Evolutionary conservation across 805 yeast genomes (phyloP), one percentile per base, ranked within the genome.

Genomic region (Kuraishia borneana): DNA sequence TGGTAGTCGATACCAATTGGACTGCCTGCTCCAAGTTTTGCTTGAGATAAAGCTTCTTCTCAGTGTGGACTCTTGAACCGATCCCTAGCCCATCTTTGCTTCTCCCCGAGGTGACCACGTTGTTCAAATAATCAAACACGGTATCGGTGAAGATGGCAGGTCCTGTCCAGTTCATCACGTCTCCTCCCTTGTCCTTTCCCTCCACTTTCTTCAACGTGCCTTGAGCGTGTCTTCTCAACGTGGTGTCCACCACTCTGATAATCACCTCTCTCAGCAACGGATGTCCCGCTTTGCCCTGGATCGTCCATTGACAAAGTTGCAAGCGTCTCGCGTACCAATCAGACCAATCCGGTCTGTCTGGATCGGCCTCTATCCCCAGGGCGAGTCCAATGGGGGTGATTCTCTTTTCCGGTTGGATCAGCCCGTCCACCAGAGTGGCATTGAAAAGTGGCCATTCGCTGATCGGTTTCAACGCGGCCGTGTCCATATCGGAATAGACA

Each of bases 251-350:
- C 42, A 89, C 84, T 31, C 75, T 69, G 2, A 88, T 70, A 37
- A 92, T 78, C 43, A 89, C 57, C 46, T 83, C 92, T 13, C 92
- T 67, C 34, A 89, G 61, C 53, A 83, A 67, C 1, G 98, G 98
- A 51, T 92, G 97, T 1, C 97, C 97, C 16, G 69, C 72, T 48
- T 87, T 89, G 14, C 85, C 71, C 57, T 83, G 89, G 32, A 89
- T 77, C 0, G 96, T 85, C 98, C 98, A 89, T 58, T 89, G 97
- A 52, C 97, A 88, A 48, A 89, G 83, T 59, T 89, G 98, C 30
- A 89, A 74, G 41, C 97, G 66, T 34, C 96, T 68, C 0, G 96
- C 94, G 50, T 85, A 89, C 88, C 94, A 87, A 6, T 79, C 80
- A 20, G 69, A 60, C 98, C 98, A 92, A 55, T 89, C 97, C 1